phyloP scores from a whole-genome alignment of 129 eudicot genomes.

The Helichrysum umbraculigerum region DNA sequence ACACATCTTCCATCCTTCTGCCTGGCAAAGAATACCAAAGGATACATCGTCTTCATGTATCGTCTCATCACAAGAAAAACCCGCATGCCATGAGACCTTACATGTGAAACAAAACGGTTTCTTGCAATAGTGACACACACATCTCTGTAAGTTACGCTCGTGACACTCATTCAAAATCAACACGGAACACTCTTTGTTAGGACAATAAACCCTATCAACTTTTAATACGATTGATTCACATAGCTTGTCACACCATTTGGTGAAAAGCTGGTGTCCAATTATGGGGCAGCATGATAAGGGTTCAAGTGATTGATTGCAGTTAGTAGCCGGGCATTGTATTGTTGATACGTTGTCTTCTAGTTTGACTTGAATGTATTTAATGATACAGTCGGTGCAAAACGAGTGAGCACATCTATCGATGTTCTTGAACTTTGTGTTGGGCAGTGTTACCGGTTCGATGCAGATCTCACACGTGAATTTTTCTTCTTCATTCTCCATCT shows the following conservation, averaged over 20 bases:
- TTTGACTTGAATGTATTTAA: constrained; percentile 56
- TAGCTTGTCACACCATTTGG: too few relatives aligned
- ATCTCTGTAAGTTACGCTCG: constrained; percentile 29
- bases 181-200: too few relatives aligned
- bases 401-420: constrained; percentile 45
- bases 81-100: constrained; percentile 63
- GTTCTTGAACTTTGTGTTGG: constrained; percentile 36
- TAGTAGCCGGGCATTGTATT: constrained; percentile 43
- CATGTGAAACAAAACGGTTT: constrained; percentile 56
- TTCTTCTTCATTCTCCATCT: too few relatives aligned
- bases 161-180: constrained; percentile 19
- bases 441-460: constrained; percentile 46
- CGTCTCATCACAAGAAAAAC: constrained; percentile 51
- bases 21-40: constrained; percentile 64
- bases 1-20: constrained; percentile 63
- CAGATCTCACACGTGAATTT: constrained; percentile 69
- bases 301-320: constrained; percentile 43
- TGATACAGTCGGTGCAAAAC: constrained; percentile 60
- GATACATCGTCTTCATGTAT: constrained; percentile 57
- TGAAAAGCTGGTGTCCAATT: constrained; percentile 31
- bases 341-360: constrained; percentile 28
- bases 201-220: too few relatives aligned
- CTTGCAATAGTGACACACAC: constrained; percentile 57
- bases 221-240: too few relatives aligned
- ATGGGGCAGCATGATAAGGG: constrained; percentile 36